These are phyloP conservation scores for Scorias spongiosa DNA, from an alignment of 2,329 filamentous ascomycete species.

Conservation along the genomic window DNA sequence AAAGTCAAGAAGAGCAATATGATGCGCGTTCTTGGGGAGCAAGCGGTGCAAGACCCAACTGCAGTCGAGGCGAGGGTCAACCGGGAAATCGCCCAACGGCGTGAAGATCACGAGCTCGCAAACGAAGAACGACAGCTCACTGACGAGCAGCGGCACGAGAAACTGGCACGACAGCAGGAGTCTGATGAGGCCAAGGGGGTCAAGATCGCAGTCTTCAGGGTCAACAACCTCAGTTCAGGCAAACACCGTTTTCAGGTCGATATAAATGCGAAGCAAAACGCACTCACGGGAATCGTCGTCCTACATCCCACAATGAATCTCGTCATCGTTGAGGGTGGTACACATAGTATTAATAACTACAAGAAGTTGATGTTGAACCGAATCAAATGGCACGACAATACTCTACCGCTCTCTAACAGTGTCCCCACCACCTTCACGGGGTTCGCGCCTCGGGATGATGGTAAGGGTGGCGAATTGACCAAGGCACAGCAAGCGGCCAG, in stretches of 20 bases:
- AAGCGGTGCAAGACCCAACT: conserved; percentile 88
- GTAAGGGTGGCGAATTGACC: conserved; percentile 20
- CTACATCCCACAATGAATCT: conserved; percentile 81
- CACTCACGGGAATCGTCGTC: conserved; percentile 77
- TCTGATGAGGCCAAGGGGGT: conserved; percentile 80
- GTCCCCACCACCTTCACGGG: conserved; percentile 17
- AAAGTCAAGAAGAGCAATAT: conserved; percentile 97
- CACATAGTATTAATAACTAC: conserved; percentile 68
- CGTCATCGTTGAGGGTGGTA: conserved; percentile 81
- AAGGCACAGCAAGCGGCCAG: conserved; percentile 48
- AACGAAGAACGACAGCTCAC: conserved; percentile 81
- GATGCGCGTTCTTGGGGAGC: conserved; percentile 90
- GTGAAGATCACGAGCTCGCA: conserved; percentile 56
- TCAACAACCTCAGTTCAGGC: conserved; percentile 78
- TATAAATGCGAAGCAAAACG: conserved; percentile 80
- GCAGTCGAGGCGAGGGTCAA: conserved; percentile 92
- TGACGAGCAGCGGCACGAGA: conserved; percentile 75
- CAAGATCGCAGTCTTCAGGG: conserved; percentile 73
- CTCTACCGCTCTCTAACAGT: conserved; percentile 42
- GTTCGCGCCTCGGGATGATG: conserved; percentile 6
- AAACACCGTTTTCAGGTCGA: conserved; percentile 84
- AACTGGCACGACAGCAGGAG: conserved; percentile 67
- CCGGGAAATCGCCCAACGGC: conserved; percentile 76
- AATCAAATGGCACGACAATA: conserved; percentile 89
- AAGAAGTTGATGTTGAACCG: conserved; percentile 88